phyloP scores from a whole-genome alignment of 2,329 filamentous ascomycete species.

The Pseudogymnoascus sp. region DNA sequence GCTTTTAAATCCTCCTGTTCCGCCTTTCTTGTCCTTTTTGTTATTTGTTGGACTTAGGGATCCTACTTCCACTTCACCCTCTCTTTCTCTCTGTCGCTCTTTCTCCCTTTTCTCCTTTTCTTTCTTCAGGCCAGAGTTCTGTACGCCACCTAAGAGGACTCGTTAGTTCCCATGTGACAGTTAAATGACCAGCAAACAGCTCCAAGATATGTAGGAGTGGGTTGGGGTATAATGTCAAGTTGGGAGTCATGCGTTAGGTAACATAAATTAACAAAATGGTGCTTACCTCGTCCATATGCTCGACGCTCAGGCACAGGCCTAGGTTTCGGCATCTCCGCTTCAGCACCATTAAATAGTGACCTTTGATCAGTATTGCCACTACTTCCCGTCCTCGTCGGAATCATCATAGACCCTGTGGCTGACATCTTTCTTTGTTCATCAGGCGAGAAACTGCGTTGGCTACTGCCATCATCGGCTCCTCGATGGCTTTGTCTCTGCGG shows the following conservation, averaged over 20 bases:
- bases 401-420: conserved; percentile 10
- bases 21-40: conserved; percentile 39
- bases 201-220: conserved; percentile 5
- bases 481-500: background rate
- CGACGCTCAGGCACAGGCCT: conserved; percentile 40
- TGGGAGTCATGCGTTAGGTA: background rate
- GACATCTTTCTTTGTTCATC: conserved; percentile 9
- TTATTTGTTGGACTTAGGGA: conserved; percentile 26
- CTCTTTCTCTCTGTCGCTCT: conserved; percentile 14
- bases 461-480: background rate
- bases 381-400: conserved; percentile 13
- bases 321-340: conserved; percentile 37
- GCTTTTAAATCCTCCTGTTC: conserved; percentile 30
- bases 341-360: conserved; percentile 25
- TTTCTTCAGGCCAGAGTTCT: conserved; percentile 28
- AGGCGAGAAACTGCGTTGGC: background rate
- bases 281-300: conserved; percentile 47
- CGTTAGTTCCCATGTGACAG: conserved; percentile 39
- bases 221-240: conserved; percentile 8
- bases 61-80: background rate
- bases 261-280: conserved; percentile 2
- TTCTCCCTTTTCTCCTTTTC: conserved; percentile 12
- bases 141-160: conserved; percentile 36
- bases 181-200: conserved; percentile 42
- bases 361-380: conserved; percentile 14